These are phyloP conservation scores for Fusarium temperatum DNA, from an alignment of 2,329 filamentous ascomycete genomes.

Conservation along the genomic window DNA sequence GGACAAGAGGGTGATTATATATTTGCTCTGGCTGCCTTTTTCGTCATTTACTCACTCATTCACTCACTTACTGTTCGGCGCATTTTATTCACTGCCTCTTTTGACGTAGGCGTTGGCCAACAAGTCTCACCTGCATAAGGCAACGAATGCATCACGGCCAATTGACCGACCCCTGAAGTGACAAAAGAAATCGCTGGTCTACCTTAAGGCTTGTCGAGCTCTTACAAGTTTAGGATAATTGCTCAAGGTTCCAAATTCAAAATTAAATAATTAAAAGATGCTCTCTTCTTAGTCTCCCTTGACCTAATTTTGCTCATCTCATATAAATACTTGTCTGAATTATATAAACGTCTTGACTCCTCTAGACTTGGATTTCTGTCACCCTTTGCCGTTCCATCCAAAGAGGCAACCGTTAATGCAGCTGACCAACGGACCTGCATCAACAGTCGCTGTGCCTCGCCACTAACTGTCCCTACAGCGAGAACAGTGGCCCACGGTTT, in stretches of 20 bases:
- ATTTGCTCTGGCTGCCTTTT: neutral
- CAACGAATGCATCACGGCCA: neutral
- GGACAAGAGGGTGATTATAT: neutral
- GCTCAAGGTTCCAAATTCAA: too few species aligned
- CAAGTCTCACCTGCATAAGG: neutral
- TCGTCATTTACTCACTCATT: neutral
- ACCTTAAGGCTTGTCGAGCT: neutral
- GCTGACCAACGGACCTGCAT: slow-evolving; percentile 6
- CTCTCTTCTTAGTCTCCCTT: too few species aligned
- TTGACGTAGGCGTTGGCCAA: neutral
- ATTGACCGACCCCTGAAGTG: neutral
- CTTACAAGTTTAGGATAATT: too few species aligned
- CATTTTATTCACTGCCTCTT: neutral
- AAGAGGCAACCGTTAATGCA: neutral
- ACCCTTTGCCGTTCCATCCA: neutral
- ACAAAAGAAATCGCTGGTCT: neutral
- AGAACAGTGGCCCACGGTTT: neutral
- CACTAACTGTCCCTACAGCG: neutral
- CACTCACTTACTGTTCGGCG: neutral
- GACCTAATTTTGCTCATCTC: too few species aligned
- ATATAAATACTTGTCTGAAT: accelerated
- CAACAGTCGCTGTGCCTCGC: neutral
- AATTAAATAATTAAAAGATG: accelerated
- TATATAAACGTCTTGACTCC: accelerated
- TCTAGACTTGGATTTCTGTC: neutral